These are phyloP conservation scores for Papiliotrema fonsecae DNA, from an alignment of 1,284 basidiomycete species.

Conservation along the genomic window DNA sequence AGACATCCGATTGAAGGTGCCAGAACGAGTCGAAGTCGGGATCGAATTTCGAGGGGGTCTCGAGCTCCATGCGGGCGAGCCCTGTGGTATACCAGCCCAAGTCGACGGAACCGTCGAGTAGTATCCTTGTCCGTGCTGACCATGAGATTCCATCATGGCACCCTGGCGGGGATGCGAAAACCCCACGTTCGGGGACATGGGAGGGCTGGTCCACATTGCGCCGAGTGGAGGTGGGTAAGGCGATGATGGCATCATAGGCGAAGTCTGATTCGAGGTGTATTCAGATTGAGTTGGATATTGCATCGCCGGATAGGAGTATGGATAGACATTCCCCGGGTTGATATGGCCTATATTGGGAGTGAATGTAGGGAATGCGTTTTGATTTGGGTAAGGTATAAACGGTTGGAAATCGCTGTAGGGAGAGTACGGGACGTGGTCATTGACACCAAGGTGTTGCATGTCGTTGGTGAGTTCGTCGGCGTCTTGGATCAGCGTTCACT, in stretches of 20 bases:
- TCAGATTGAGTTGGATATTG: too few relatives aligned
- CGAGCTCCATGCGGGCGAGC: too few relatives aligned
- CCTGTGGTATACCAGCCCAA: too few relatives aligned
- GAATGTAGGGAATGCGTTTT: too few relatives aligned
- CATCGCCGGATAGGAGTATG: not conserved
- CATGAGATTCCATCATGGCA: too few relatives aligned
- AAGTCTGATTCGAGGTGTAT: not conserved
- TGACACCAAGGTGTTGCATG: not conserved
- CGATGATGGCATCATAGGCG: not conserved
- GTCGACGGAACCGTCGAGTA: too few relatives aligned
- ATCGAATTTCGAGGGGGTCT: too few relatives aligned
- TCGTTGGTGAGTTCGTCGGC: not conserved
- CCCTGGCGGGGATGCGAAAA: too few relatives aligned
- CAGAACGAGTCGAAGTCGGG: too few relatives aligned
- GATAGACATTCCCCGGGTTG: too few relatives aligned
- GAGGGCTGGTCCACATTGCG: constrained; percentile 18
- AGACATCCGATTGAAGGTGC: constrained; percentile 7
- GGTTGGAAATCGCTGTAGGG: constrained; percentile 5
- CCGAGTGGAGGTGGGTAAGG: not conserved
- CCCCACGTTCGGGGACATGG: constrained; percentile 30
- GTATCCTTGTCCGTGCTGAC: too few relatives aligned
- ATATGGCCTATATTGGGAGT: not conserved
- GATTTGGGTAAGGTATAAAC: constrained; percentile 5
- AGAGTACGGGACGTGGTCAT: not conserved
- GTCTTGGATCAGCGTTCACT: not conserved